Conservation (phyloP, 805 yeast genomes). For the Suhomyces sp. region DNA sequence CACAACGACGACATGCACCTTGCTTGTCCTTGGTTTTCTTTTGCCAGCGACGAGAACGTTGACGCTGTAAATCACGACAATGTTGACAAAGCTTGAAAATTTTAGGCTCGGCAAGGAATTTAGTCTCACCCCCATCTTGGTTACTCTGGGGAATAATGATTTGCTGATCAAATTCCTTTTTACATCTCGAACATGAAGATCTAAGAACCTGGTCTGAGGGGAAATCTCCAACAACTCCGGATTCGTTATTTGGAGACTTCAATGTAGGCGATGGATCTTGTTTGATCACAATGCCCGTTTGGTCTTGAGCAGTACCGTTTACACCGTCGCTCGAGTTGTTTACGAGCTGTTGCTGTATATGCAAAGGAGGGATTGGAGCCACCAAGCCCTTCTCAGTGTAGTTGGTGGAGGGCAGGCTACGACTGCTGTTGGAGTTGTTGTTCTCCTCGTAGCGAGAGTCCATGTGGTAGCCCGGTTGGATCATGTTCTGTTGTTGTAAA, state of each 20-base stretch:
- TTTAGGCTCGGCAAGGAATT: slow-evolving; percentile 40
- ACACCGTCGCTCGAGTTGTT: slow-evolving; percentile 13
- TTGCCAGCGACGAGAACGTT: slow-evolving; percentile 66
- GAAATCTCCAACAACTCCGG: not conserved
- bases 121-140: slow-evolving; percentile 18
- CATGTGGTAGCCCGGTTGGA: slow-evolving; percentile 12
- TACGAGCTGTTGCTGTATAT: slow-evolving; percentile 41
- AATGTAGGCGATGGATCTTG: slow-evolving; percentile 11
- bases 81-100: slow-evolving; percentile 59
- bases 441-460: slow-evolving; percentile 14
- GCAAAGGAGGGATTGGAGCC: slow-evolving; percentile 42
- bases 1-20: slow-evolving; percentile 69
- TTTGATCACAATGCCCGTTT: slow-evolving; percentile 2
- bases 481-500: slow-evolving; percentile 4
- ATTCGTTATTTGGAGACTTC: slow-evolving; percentile 4
- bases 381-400: slow-evolving; percentile 20
- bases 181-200: slow-evolving; percentile 54
- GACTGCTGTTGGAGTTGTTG: slow-evolving; percentile 1
- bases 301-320: slow-evolving; percentile 4
- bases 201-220: slow-evolving; percentile 13
- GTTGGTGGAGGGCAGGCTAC: slow-evolving; percentile 4
- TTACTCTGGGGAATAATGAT: slow-evolving; percentile 31
- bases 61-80: slow-evolving; percentile 63
- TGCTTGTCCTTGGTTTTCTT: slow-evolving; percentile 55
- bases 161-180: slow-evolving; percentile 54